A percentile compares a stretch with the other conserved stretches of the same genome.
These are phyloP conservation scores for Termitomyces sp. DNA, from an alignment of 768 basidiomycete genomes.

Conservation along the genomic window DNA sequence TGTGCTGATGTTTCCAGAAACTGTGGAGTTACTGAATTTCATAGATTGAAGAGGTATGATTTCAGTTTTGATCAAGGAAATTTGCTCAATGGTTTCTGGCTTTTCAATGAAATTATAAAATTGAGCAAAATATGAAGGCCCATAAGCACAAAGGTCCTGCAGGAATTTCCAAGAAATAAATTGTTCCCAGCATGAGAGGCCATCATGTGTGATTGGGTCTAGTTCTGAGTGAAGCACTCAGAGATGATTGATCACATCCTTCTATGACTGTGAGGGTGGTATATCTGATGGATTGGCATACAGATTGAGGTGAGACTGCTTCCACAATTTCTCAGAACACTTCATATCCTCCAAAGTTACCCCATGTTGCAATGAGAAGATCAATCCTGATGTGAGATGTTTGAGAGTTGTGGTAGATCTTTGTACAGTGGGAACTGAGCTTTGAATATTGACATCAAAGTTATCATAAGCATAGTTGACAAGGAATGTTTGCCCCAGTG, in stretches of 20 bases:
- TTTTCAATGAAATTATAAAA: slow-evolving; percentile 2
- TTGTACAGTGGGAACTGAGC: slow-evolving; percentile 14
- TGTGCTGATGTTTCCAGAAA: slow-evolving; percentile 11
- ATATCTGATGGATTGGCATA: not conserved
- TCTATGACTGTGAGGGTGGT: not conserved
- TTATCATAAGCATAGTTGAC: slow-evolving; percentile 18
- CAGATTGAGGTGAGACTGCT: slow-evolving; percentile 9
- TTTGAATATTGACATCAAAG: slow-evolving; percentile 19
- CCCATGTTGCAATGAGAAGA: slow-evolving; percentile 17
- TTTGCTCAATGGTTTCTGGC: slow-evolving; percentile 9
- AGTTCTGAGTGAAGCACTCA: not conserved
- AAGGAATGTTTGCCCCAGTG: slow-evolving; percentile 9
- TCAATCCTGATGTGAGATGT: slow-evolving; percentile 18
- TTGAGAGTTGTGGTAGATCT: slow-evolving; percentile 11
- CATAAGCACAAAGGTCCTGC: no score
- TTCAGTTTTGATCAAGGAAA: slow-evolving; percentile 11
- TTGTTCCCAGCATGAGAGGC: no score
- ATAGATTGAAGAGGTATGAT: slow-evolving; percentile 7
- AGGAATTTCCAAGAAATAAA: no score
- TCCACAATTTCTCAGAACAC: slow-evolving; percentile 17
- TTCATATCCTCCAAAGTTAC: slow-evolving; percentile 12
- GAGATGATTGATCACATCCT: not conserved
- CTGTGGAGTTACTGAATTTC: slow-evolving; percentile 1
- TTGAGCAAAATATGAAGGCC: not conserved
- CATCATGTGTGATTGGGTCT: no score